These are phyloP conservation scores for Linanthus parryae DNA, from an alignment of 148 eudicot genomes.

Conservation along the genomic window DNA sequence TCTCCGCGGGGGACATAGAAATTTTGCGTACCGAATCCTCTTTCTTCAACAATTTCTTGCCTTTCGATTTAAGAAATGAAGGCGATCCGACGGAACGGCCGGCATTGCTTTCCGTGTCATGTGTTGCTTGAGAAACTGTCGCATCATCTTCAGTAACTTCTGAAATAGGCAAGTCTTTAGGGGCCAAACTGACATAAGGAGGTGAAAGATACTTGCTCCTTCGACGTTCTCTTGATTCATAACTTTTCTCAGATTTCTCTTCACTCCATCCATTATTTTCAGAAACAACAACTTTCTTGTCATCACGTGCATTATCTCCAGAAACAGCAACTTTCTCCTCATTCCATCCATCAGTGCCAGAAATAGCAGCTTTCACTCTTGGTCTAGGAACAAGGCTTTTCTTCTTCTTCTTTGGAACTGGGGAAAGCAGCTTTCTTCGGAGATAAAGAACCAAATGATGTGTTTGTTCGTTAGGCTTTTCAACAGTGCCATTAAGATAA, in stretches of 20 bases:
- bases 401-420: no score
- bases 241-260: constrained; percentile 23
- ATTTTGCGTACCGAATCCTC: not conserved
- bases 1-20: constrained; percentile 14
- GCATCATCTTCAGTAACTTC: constrained; percentile 19
- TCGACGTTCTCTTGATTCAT: constrained; percentile 49
- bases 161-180: constrained; percentile 11
- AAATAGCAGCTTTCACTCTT: no score
- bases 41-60: constrained; percentile 25
- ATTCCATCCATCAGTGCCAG: no score
- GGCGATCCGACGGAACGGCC: constrained; percentile 15
- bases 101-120: not conserved
- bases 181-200: constrained; percentile 31
- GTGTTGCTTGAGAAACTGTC: constrained; percentile 1
- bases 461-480: no score
- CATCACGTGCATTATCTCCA: no score
- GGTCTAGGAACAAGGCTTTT: no score
- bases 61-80: constrained; percentile 17
- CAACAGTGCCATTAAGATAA: constrained; percentile 1
- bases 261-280: constrained; percentile 23
- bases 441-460: no score
- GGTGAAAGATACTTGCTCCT: constrained; percentile 78
- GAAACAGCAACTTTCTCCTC: no score
- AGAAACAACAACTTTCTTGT: constrained; percentile 3
- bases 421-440: no score